Base-by-base conservation (phyloP, 495 filamentous ascomycete species). In the Aspergillus indologenus region DNA sequence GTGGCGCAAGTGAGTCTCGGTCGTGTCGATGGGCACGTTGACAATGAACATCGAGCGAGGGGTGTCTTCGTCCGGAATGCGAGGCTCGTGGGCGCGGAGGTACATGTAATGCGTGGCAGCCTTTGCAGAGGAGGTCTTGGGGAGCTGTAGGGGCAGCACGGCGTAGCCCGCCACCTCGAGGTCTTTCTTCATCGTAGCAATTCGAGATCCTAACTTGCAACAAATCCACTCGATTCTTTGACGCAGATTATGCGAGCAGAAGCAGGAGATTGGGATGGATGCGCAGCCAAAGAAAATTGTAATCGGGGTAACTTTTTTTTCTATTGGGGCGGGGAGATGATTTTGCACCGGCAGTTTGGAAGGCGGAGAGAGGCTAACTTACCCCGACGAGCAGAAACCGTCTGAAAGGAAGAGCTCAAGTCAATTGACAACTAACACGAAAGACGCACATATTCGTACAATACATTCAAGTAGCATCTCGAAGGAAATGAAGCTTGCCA, bases 1-100 rank as follows among this genome's bases (percentile, higher is more conserved):
- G 56, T 82, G 77, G 42, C 90, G 87, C 18, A 98, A 73, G 65
- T 94, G 90, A 0, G 73, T 65, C 50, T 89, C 85, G 40, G 90
- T 96, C 56, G 89, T 85, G 71, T 97, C 93, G 63, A 91, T 77
- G 34, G 94, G 95, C 6, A 93, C 68, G 68, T 98, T 98, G 60
- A 91, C 87, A 21, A 92, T 66, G 75, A 96, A 98, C 22, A 98
- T 81, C 48, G 87, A 89, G 58, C 91, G 86, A 21, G 81, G 68
- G 65, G 92, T 85, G 65, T 88, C 80, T 18, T 83, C 76, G 12
- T 88, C 87, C 17, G 90, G 86, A 22, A 92, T 80, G 65, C 85
- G 89, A 56, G 88, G 92, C 45, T 85, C 81, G 68, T 97, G 91
- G 29, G 83, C 84, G 56, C 88, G 89, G 53, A 97, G 71, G 73